phyloP scores from a whole-genome alignment of 2,329 filamentous ascomycete genomes.

The Fusarium kyushuense region DNA sequence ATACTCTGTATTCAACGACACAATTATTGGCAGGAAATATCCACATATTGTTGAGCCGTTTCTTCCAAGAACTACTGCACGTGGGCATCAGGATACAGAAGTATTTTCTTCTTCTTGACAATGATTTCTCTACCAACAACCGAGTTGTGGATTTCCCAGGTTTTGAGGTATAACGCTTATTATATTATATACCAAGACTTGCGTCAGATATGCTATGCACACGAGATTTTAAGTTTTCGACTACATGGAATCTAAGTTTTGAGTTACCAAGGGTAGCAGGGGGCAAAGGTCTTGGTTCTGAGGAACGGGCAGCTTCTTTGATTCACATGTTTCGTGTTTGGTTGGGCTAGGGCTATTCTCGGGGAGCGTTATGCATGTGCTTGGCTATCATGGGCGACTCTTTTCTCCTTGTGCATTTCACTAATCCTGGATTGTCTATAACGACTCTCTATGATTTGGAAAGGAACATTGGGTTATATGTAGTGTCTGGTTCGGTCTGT shows the following conservation, averaged over 20 bases:
- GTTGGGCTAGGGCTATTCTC: not conserved
- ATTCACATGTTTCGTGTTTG: conserved; percentile 27
- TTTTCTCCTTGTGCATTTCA: not conserved
- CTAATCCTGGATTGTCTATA: not conserved
- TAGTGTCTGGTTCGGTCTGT: not conserved
- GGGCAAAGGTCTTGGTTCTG: conserved; percentile 11
- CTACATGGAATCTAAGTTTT: conserved; percentile 15
- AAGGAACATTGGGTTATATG: not conserved
- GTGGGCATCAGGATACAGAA: not conserved
- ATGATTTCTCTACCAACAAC: not conserved
- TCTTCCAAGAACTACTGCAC: conserved; percentile 11
- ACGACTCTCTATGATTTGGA: not conserved
- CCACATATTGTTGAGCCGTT: conserved; percentile 6
- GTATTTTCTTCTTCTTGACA: not conserved
- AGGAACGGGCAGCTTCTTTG: conserved; percentile 3
- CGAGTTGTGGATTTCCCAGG: not conserved
- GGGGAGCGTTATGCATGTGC: not conserved
- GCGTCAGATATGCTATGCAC: not conserved
- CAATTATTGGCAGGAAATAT: conserved; percentile 35
- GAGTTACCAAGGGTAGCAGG: conserved; percentile 33
- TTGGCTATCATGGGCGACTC: too few relatives aligned
- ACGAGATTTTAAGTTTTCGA: conserved; percentile 1
- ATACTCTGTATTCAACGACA: not conserved
- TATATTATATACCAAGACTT: not conserved
- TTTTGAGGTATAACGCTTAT: not conserved